phyloP scores from a whole-genome alignment of 768 basidiomycete species.

The Russula abietina region DNA sequence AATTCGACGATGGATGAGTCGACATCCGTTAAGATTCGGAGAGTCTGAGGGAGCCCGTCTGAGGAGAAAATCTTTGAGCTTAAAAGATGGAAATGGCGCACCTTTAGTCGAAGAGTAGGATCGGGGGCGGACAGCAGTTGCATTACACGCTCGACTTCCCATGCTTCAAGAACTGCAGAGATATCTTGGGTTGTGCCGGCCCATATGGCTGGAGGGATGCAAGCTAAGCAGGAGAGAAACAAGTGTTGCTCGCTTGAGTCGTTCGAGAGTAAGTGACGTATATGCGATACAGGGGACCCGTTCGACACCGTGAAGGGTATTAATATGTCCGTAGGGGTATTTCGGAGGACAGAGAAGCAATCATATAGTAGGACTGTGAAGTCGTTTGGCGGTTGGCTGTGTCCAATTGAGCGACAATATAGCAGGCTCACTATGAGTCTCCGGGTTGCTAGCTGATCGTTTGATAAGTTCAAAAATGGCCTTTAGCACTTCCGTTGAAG shows the following conservation, averaged over 20 bases:
- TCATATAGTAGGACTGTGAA: constrained; percentile 14
- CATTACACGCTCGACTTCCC: constrained; percentile 72
- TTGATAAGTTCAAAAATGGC: constrained; percentile 16
- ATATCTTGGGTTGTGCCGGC: constrained; percentile 52
- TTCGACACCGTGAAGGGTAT: constrained; percentile 7
- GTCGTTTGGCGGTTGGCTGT: background rate
- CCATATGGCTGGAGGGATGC: constrained; percentile 56
- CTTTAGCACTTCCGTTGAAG: constrained; percentile 16
- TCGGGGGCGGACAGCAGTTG: constrained; percentile 58
- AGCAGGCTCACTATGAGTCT: constrained; percentile 8
- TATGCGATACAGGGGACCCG: constrained; percentile 35
- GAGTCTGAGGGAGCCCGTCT: constrained; percentile 41
- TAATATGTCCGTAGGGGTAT: constrained; percentile 14
- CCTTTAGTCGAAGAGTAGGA: constrained; percentile 50
- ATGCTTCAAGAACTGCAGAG: constrained; percentile 53
- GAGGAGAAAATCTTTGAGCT: background rate
- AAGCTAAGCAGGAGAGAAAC: constrained; percentile 59
- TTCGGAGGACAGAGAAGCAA: constrained; percentile 17
- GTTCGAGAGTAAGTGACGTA: constrained; percentile 56
- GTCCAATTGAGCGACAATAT: background rate
- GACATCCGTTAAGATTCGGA: constrained; percentile 50
- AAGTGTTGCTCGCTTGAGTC: constrained; percentile 58
- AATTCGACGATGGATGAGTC: constrained; percentile 53
- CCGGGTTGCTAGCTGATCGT: constrained; percentile 2
- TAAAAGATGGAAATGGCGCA: constrained; percentile 29